Evolutionary conservation across 495 filamentous ascomycete genomes (phyloP).

Genomic region (Neurospora intermedia): DNA sequence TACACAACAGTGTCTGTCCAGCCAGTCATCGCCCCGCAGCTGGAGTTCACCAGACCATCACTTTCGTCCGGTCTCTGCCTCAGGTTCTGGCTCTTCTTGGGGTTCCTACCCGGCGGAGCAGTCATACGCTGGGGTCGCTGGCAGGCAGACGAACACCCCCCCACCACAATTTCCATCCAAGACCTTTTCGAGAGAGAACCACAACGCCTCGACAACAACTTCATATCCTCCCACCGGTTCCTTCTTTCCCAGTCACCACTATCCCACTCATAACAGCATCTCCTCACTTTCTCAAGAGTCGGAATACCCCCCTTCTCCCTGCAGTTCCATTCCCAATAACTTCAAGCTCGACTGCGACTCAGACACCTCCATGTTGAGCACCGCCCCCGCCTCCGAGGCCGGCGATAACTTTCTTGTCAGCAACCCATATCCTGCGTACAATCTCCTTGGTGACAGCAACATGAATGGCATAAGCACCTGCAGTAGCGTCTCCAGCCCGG

Average conservation of each 20-base stretch:
- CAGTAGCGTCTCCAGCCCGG: constrained; percentile 4
- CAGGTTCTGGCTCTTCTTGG: not conserved
- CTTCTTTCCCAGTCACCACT: constrained; percentile 2
- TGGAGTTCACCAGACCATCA: constrained; percentile 18
- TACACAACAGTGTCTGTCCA: constrained; percentile 5
- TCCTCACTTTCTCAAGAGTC: constrained; percentile 6
- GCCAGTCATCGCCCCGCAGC: constrained; percentile 19
- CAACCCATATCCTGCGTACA: constrained; percentile 2
- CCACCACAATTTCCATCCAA: not conserved
- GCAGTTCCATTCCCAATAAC: constrained; percentile 9
- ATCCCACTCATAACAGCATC: not conserved
- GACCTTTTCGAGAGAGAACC: not conserved
- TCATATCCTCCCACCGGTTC: not conserved
- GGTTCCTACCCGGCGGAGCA: not conserved
- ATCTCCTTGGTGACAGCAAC: not conserved
- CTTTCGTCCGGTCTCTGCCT: constrained; percentile 4
- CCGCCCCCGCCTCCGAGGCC: not conserved
- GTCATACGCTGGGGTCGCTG: not conserved
- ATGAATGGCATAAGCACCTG: not conserved
- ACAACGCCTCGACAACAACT: not conserved
- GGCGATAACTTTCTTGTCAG: not conserved
- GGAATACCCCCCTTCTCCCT: constrained; percentile 8
- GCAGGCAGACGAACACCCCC: not conserved
- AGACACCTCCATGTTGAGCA: not conserved
- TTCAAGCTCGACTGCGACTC: constrained; percentile 7